Base-by-base conservation (phyloP, 768 basidiomycete species). In the Pulveroboletus sp. region DNA sequence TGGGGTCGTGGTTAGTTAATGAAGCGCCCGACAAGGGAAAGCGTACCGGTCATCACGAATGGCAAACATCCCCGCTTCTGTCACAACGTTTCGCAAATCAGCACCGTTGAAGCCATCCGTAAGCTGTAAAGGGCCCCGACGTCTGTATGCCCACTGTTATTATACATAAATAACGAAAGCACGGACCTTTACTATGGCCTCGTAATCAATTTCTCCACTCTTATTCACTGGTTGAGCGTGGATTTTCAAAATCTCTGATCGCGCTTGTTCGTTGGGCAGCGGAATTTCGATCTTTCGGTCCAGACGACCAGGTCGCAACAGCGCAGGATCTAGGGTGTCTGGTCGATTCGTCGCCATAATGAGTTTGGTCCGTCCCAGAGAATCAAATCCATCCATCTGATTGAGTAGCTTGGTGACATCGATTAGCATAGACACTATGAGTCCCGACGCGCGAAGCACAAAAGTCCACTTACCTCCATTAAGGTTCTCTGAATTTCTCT, bases 301-400 rank as follows among this genome's bases (percentile, higher is more conserved):
- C 36, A 99, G 75, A 46, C 96, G 87, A 39, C 96, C 96, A 8
- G 95, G 95, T 47, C 95, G 89, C 48, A 99, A 78, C 21, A 99
- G 82, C 13, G 95, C 95, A 13, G 96, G 96, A 70, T 98, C 96
- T 31, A 97, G 81, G 2, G 94, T 98, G 68, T 99, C 96, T 0
- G 96, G 96, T 63, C 96, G 79, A 75, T 98, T 99, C 24, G 96
- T 99, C n/a, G 96, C 96, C 92, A 98, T 97, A 68, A 99, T 99
- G 46, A 98, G 80, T 70, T 98, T 98, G 31, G 94, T 97, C 57
- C 76, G 77, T 39, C 96, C 96, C 27, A 99, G 76, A 14, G 95
- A 93, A 70, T 98, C 96, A 73, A 99, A 99, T 21, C 96, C 96
- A 66, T 99, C 96, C 93, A 99, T 96, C 71, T 98, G 95, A 64